A percentile compares a stretch with the other conserved stretches of the same genome.
phyloP scores from a whole-genome alignment of 345 rosid species.

The Erucastrum elatum region DNA sequence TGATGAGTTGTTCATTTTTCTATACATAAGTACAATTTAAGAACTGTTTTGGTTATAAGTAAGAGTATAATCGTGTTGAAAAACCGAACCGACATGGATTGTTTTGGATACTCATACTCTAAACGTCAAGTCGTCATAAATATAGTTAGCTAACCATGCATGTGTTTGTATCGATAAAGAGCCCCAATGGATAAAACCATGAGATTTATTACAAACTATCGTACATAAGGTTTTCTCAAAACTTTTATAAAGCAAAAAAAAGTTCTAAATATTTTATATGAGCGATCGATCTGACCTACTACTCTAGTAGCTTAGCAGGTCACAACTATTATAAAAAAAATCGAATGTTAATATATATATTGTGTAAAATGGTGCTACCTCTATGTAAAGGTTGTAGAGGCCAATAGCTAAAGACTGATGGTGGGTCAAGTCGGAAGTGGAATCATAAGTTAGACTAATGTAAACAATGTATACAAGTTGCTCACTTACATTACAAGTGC shows the following conservation, averaged over 20 bases:
- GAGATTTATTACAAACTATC: background rate
- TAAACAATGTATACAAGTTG: constrained; percentile 36
- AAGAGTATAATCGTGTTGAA: constrained; percentile 16
- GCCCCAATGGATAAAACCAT: background rate
- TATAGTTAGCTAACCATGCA: constrained; percentile 2
- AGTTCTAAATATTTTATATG: background rate
- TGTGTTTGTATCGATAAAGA: background rate
- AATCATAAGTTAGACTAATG: constrained; percentile 34
- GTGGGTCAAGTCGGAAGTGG: constrained; percentile 17
- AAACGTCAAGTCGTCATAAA: background rate
- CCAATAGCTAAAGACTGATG: background rate
- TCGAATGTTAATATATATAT: background rate
- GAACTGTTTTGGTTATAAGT: background rate
- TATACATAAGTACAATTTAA: constrained; percentile 17
- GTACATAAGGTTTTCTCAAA: background rate
- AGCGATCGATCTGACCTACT: background rate
- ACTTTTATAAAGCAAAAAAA: background rate
- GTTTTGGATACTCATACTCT: background rate
- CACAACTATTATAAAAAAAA: background rate
- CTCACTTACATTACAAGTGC: constrained; percentile 32
- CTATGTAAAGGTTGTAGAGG: background rate
- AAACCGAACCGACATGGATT: background rate
- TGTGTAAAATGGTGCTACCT: background rate
- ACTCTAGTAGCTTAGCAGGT: background rate
- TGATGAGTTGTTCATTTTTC: constrained; percentile 22